phyloP scores from a whole-genome alignment of 768 basidiomycete species.

The Trametopsis cervina region DNA sequence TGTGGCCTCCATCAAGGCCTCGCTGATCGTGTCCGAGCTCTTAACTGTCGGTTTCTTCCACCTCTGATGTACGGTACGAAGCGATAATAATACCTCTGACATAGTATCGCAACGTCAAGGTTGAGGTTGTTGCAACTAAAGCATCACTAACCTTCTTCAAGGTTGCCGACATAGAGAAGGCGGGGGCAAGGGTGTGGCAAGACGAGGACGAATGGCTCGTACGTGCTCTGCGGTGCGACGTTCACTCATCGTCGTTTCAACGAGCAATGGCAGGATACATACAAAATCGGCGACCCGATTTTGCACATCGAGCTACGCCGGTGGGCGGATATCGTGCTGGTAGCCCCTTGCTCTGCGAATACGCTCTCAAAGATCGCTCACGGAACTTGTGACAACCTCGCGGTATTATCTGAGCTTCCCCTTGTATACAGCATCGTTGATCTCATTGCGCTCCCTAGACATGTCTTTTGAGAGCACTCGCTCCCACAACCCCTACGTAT shows the following conservation, averaged over 20 bases:
- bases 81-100: background rate
- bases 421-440: background rate
- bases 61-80: background rate
- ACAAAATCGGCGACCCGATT: slow-evolving; percentile 83
- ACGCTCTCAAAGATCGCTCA: slow-evolving; percentile 89
- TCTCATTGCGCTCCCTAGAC: slow-evolving; percentile 33
- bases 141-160: slow-evolving; percentile 74
- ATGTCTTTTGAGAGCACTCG: slow-evolving; percentile 76
- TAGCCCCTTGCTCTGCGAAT: slow-evolving; percentile 97
- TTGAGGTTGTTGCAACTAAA: slow-evolving; percentile 82
- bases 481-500: slow-evolving; percentile 80
- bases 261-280: slow-evolving; percentile 44
- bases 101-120: slow-evolving; percentile 67
- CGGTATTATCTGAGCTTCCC: slow-evolving; percentile 34
- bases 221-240: slow-evolving; percentile 23
- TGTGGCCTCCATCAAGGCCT: slow-evolving; percentile 91
- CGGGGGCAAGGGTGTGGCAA: slow-evolving; percentile 70
- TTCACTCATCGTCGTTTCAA: background rate
- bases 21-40: slow-evolving; percentile 78
- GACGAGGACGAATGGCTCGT: slow-evolving; percentile 94
- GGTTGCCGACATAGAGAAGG: slow-evolving; percentile 37
- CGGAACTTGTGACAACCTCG: slow-evolving; percentile 87
- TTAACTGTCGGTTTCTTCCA: slow-evolving; percentile 43
- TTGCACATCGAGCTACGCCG: slow-evolving; percentile 90
- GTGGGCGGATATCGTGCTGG: slow-evolving; percentile 94